Evolutionary conservation across 2,329 filamentous ascomycete species (phyloP).

Genomic region (Botryosphaeria dothidea): DNA sequence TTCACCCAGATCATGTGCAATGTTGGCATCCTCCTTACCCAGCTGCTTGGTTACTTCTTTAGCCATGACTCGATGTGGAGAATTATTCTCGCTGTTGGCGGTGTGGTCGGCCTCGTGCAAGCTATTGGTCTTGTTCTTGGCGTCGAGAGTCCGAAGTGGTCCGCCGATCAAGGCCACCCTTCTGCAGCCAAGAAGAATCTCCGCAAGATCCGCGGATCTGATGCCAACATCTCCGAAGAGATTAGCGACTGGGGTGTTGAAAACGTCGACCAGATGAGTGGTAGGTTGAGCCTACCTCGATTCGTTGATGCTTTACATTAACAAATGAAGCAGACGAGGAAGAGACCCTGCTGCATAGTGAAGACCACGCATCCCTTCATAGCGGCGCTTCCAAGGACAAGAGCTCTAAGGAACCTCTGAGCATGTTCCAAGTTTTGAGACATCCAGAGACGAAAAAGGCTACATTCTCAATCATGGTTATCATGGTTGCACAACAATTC

Average conservation of each 20-base stretch:
- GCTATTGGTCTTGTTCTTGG: constrained; percentile 67
- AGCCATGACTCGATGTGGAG: constrained; percentile 81
- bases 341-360: constrained; percentile 63
- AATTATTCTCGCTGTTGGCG: constrained; percentile 74
- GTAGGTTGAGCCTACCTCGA: constrained; percentile 23
- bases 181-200: constrained; percentile 66
- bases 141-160: constrained; percentile 86
- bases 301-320: constrained; percentile 19
- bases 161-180: constrained; percentile 66
- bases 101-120: constrained; percentile 67
- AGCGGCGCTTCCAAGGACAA: constrained; percentile 26
- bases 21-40: constrained; percentile 80
- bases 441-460: constrained; percentile 75
- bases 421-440: constrained; percentile 58
- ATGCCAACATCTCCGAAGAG: constrained; percentile 72
- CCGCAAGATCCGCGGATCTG: constrained; percentile 72
- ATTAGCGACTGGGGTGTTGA: constrained; percentile 52
- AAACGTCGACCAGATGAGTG: constrained; percentile 29
- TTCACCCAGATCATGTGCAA: constrained; percentile 96
- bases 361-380: constrained; percentile 24
- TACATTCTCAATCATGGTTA: constrained; percentile 83
- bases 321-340: constrained; percentile 58
- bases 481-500: constrained; percentile 92
- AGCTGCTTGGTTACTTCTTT: constrained; percentile 83
- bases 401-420: constrained; percentile 37